Conservation (phyloP, 768 basidiomycete genomes). For the Russula vinacea region DNA sequence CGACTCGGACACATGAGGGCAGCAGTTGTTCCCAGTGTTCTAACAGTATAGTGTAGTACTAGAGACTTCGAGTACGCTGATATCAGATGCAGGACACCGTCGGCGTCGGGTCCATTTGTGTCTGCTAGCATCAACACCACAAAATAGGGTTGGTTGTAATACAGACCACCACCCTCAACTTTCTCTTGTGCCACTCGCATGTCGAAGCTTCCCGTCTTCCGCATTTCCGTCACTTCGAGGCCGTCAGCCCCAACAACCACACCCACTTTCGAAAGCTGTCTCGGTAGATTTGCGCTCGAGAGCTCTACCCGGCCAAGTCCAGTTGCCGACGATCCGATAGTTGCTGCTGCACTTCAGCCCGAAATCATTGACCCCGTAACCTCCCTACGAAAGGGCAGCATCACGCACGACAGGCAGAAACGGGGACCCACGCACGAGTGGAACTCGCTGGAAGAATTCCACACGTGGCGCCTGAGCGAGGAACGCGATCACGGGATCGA, state of each 20-base stretch:
- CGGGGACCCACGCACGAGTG: not conserved
- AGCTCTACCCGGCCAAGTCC: not conserved
- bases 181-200: not conserved
- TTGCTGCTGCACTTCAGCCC: not conserved
- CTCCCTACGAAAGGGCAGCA: not conserved
- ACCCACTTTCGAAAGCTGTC: not conserved
- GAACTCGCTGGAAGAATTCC: conserved; percentile 7
- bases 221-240: not conserved
- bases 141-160: not conserved
- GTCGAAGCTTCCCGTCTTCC: conserved; percentile 9
- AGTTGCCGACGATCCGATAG: not conserved
- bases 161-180: not conserved
- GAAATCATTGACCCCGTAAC: not conserved
- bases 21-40: too few species aligned
- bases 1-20: too few species aligned
- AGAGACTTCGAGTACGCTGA: not conserved
- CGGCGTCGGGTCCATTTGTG: too few species aligned
- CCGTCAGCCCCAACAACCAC: not conserved
- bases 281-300: not conserved
- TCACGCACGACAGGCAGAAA: not conserved
- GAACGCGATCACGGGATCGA: conserved; percentile 13
- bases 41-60: too few species aligned
- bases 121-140: not conserved
- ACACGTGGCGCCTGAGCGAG: conserved; percentile 1
- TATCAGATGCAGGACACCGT: not conserved